phyloP scores from a whole-genome alignment of 1,139 yeast species.

The Pichia sp. region DNA sequence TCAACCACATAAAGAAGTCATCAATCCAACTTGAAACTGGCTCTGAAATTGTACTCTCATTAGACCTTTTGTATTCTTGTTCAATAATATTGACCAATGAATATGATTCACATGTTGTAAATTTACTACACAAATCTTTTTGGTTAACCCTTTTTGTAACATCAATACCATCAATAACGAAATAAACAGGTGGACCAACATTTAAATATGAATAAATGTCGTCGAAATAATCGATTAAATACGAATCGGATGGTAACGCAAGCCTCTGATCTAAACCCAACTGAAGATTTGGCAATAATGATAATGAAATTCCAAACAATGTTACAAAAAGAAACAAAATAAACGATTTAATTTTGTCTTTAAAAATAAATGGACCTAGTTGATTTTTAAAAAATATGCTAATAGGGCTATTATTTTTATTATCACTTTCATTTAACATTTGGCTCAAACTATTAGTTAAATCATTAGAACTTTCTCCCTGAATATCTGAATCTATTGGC shows the following conservation, averaged over 20 bases:
- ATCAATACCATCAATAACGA: constrained; percentile 64
- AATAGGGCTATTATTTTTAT: constrained; percentile 28
- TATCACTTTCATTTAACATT: constrained; percentile 12
- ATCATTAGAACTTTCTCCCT: neutral
- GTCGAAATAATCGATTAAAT: constrained; percentile 70
- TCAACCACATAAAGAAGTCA: constrained; percentile 80
- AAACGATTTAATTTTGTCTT: constrained; percentile 49
- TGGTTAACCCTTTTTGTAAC: constrained; percentile 58
- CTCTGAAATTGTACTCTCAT: constrained; percentile 61
- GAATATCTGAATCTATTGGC: constrained; percentile 6
- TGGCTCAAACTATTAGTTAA: constrained; percentile 16
- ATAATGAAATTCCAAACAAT: constrained; percentile 63
- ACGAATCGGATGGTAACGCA: constrained; percentile 81
- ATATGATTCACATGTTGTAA: constrained; percentile 71
- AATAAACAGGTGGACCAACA: constrained; percentile 89
- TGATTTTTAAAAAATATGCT: constrained; percentile 32
- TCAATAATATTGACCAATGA: constrained; percentile 82
- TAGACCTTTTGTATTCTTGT: constrained; percentile 69
- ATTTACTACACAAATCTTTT: constrained; percentile 77
- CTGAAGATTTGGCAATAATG: constrained; percentile 60
- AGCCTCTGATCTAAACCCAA: constrained; percentile 85
- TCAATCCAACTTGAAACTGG: constrained; percentile 93
- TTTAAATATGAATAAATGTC: constrained; percentile 68
- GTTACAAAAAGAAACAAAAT: constrained; percentile 51
- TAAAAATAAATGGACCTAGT: neutral